Evolutionary conservation across 805 yeast species (phyloP).

Genomic region (Millerago galiae): DNA sequence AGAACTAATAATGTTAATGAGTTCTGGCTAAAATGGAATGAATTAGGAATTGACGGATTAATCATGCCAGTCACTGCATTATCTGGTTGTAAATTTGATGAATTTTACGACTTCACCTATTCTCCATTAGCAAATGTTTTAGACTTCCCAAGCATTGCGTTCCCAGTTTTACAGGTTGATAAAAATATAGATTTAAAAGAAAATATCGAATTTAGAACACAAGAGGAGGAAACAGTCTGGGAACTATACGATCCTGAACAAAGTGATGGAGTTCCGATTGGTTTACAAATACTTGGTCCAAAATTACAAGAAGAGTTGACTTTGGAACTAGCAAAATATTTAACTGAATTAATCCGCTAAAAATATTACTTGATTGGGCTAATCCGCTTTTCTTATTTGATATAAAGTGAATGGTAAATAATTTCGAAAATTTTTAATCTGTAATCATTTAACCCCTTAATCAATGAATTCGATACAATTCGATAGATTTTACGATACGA

Average conservation of each 20-base stretch:
- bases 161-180: slow-evolving; percentile 52
- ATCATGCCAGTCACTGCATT: slow-evolving; percentile 44
- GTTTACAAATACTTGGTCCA: slow-evolving; percentile 20
- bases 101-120: slow-evolving; percentile 37
- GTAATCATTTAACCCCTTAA: too few relatives aligned
- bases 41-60: slow-evolving; percentile 40
- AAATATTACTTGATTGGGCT: too few relatives aligned
- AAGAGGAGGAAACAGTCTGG: slow-evolving; percentile 5
- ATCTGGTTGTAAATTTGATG: slow-evolving; percentile 32
- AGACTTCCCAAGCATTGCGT: slow-evolving; percentile 46
- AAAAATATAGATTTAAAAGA: slow-evolving; percentile 8
- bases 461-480: slow-evolving; percentile 1
- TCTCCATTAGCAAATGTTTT: slow-evolving; percentile 48
- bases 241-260: slow-evolving; percentile 5
- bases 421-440: too few relatives aligned
- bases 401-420: too few relatives aligned
- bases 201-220: background rate
- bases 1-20: slow-evolving; percentile 30
- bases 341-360: background rate
- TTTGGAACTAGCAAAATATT: slow-evolving; percentile 9
- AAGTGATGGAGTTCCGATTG: slow-evolving; percentile 12
- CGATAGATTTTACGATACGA: slow-evolving; percentile 20
- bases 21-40: slow-evolving; percentile 33
- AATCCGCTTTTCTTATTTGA: too few relatives aligned
- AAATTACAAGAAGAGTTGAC: slow-evolving; percentile 19